Percentiles rank a stretch among this genome's conserved stretches.
Evolutionary conservation across 495 filamentous ascomycete genomes (phyloP).

Genomic region (Xylaria nigripes): DNA sequence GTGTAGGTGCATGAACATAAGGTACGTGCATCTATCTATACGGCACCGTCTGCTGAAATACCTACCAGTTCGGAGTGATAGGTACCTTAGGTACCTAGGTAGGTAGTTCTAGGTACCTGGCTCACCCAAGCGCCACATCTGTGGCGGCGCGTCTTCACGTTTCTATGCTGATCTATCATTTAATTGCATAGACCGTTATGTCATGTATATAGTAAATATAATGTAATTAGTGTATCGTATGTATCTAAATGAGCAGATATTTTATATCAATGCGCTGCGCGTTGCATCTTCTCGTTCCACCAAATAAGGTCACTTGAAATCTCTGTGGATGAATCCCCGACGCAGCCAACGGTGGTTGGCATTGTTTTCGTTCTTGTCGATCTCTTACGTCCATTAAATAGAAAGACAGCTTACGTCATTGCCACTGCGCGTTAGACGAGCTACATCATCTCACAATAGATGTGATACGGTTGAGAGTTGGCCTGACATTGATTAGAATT

Average conservation of each 20-base stretch:
- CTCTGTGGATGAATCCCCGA: neutral
- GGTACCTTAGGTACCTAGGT: too few species aligned
- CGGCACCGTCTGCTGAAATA: neutral
- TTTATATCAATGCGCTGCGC: neutral
- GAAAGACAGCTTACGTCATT: neutral
- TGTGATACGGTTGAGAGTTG: constrained; percentile 13
- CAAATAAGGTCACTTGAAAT: neutral
- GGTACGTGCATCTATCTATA: neutral
- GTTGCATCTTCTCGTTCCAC: neutral
- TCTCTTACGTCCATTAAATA: neutral
- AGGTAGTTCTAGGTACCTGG: too few species aligned
- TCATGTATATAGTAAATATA: too few species aligned
- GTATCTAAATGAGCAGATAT: too few species aligned
- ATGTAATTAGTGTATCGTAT: too few species aligned
- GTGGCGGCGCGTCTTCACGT: too few species aligned
- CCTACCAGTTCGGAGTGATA: too few species aligned
- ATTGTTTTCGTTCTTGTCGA: neutral
- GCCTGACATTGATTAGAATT: neutral
- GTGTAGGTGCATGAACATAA: too few species aligned
- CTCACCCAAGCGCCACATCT: too few species aligned
- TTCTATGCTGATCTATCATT: too few species aligned
- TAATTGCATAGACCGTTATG: too few species aligned
- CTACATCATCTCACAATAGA: neutral
- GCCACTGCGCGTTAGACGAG: neutral
- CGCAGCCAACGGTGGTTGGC: constrained; percentile 4